Evolutionary conservation across 1,284 basidiomycete genomes (phyloP), one percentile per base, ranked within the genome.

Genomic region (Rugosomyces carneus): DNA sequence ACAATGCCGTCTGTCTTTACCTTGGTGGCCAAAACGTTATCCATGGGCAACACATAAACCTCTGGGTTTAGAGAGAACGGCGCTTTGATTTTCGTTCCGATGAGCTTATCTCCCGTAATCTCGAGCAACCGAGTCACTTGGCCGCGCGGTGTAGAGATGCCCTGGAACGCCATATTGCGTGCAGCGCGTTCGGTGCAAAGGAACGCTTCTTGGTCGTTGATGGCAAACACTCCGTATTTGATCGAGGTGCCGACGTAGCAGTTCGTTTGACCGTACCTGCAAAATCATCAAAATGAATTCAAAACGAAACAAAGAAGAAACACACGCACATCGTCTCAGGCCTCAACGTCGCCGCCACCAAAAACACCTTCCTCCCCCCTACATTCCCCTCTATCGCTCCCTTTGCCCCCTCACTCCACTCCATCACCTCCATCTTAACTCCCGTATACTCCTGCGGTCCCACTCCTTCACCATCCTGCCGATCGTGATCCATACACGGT

Each of bases 401-500:
- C 55, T 80, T 77, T 1, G 81, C 78, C 11, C 76, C 78, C 16
- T 70, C 67, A 47, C 80, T 80, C 88, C 90, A 96, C 54, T 90
- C 75, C 11, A 86, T 70, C 2, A 98, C 91, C 66, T 91, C 82
- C 90, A 98, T 93, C 75, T 97, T 98, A 64, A 99, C 72, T 15
- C 77, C 89, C 11, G 95, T 93, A 71, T 99, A 99, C 65, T 99
- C 95, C 61, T 96, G 93, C 5, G 96, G 95, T 13, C 92, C 92
- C 47, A 96, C 73, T 44, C 89, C 94, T 68, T 99, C 96, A 40
- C 96, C 96, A 53, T 93, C 92, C 47, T 84, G 80, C 53, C 96
- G 89, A 66, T 99, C 96, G 72, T 99, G 96, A 70, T 99, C 96
- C 96, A 99, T 99, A 65, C 96, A 99, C 1, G 96, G 95, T 64